Evolutionary conservation across 1,284 basidiomycete genomes (phyloP).

Genomic region (Austropuccinia psidii): DNA sequence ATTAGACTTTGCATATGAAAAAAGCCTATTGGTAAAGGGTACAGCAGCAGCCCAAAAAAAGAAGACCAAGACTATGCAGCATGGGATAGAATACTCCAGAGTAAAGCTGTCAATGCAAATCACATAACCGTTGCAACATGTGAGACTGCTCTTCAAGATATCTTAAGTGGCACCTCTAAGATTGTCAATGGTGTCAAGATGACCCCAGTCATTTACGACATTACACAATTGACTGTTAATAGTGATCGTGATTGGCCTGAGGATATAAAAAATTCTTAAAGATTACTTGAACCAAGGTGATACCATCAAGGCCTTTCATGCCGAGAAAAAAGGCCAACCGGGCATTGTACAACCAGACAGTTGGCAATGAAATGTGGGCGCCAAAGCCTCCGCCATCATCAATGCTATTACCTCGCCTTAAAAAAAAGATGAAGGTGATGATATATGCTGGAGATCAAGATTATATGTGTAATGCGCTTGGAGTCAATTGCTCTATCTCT

Average conservation of each 20-base stretch:
- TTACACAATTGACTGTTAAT: not conserved
- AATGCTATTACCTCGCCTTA: slow-evolving; percentile 66
- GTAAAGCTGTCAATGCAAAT: not conserved
- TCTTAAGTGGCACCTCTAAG: not conserved
- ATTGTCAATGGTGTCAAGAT: slow-evolving; percentile 2
- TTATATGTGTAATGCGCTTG: slow-evolving; percentile 61
- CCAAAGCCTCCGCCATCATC: slow-evolving; percentile 62
- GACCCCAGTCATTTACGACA: slow-evolving; percentile 17
- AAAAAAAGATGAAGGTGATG: slow-evolving; percentile 70
- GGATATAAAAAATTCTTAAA: slow-evolving; percentile 58
- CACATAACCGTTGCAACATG: not conserved
- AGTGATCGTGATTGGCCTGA: slow-evolving; percentile 70
- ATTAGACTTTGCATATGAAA: slow-evolving; percentile 48
- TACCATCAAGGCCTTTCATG: slow-evolving; percentile 76
- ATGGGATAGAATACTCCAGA: not conserved
- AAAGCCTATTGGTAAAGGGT: slow-evolving; percentile 18
- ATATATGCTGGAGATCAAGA: slow-evolving; percentile 94
- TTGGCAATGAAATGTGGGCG: slow-evolving; percentile 48
- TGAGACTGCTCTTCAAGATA: slow-evolving; percentile 7
- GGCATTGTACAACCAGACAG: slow-evolving; percentile 72
- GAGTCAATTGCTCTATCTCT: slow-evolving; percentile 26
- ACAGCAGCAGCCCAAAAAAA: not conserved
- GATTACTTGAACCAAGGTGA: slow-evolving; percentile 54
- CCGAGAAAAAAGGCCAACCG: slow-evolving; percentile 70
- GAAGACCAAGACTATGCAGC: slow-evolving; percentile 1